Base-by-base conservation (phyloP, 495 filamentous ascomycete species). In the Aspergillus saccharolyticus region DNA sequence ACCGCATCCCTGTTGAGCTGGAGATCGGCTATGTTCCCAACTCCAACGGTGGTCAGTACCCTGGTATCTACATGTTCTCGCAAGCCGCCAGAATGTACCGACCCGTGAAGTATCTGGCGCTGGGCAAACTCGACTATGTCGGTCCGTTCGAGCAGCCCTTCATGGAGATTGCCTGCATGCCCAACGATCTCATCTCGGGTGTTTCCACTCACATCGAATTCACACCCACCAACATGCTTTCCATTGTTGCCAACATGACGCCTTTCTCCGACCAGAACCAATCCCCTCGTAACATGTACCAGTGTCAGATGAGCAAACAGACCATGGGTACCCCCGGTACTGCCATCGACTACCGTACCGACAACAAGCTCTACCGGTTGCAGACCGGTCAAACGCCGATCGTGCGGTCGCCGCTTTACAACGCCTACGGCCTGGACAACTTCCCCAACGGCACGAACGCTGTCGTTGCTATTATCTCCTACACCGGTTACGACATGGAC, bases 281-380 rank as follows among this genome's bases (percentile, higher is more conserved):
- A 71, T 97, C 93, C 25, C 94, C 94, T 14, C 82, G 94, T 79
- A 98, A 98, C 73, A 97, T 98, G 94, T 98, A 98, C 74, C 94
- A 97, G 72, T 96, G 93, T 73, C 94, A 98, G 77, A 98, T 98
- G 94, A 90, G 91, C 71, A 98, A 98, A 72, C 94, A 98, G 76
- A 87, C 93, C 2, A 98, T 98, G 94, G 94, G 94, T 63, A 98
- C 94, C 6, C 94, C 94, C 21, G 92, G 88, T 52, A 89, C 93
- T 9, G 86, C 94, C 0, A 76, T 95, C 55, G 81, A 83, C 28
- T 89, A 95, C 70, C 88, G 94, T 58, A 92, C 91, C 33, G 94
- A 98, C 77, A 98, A 98, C 79, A 98, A 98, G 76, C 80, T 87
- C 66, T 98, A 98, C 73, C 87, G 87, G 57, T 74, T 98, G 33